A percentile compares a stretch with the other conserved stretches of the same genome.
These are phyloP conservation scores for Eutrema salsugineum DNA, from an alignment of 441 rosid species.

Conservation along the genomic window DNA sequence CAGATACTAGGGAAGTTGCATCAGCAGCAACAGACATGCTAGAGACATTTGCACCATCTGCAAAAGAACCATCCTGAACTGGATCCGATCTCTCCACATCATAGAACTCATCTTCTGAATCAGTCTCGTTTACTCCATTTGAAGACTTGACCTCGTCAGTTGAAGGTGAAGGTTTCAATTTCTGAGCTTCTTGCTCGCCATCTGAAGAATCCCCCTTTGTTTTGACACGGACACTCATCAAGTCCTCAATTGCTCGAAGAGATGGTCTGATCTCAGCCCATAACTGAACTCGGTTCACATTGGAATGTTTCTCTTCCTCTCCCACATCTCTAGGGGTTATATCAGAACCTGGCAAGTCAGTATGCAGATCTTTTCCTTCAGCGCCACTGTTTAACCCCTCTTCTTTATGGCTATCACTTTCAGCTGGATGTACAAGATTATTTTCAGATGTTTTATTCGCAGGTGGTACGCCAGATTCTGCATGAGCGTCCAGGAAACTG, in stretches of 20 bases:
- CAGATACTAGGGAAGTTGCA: slow-evolving; percentile 35
- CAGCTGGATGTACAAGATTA: slow-evolving; percentile 15
- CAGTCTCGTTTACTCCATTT: slow-evolving; percentile 58
- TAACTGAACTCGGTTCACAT: slow-evolving; percentile 41
- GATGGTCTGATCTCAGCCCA: slow-evolving; percentile 80
- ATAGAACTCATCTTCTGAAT: slow-evolving; percentile 90
- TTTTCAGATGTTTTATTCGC: background rate
- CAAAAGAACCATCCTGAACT: slow-evolving; percentile 40
- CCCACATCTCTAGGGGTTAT: slow-evolving; percentile 29
- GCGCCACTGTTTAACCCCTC: slow-evolving; percentile 32
- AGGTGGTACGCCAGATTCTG: slow-evolving; percentile 43
- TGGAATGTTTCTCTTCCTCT: slow-evolving; percentile 32
- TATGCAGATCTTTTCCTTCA: slow-evolving; percentile 34
- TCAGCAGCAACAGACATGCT: slow-evolving; percentile 30
- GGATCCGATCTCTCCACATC: slow-evolving; percentile 81
- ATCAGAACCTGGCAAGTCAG: slow-evolving; percentile 38
- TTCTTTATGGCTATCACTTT: slow-evolving; percentile 26
- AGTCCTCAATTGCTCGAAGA: slow-evolving; percentile 62
- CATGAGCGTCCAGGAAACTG: slow-evolving; percentile 62
- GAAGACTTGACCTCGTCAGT: slow-evolving; percentile 46
- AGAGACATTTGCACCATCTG: slow-evolving; percentile 33
- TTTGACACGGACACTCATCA: slow-evolving; percentile 69
- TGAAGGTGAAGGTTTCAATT: slow-evolving; percentile 37
- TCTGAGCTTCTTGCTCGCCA: slow-evolving; percentile 38
- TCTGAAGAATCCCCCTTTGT: slow-evolving; percentile 41